These are phyloP conservation scores for Dalbergia oliveri DNA, from an alignment of 306 rosid species.

Conservation along the genomic window DNA sequence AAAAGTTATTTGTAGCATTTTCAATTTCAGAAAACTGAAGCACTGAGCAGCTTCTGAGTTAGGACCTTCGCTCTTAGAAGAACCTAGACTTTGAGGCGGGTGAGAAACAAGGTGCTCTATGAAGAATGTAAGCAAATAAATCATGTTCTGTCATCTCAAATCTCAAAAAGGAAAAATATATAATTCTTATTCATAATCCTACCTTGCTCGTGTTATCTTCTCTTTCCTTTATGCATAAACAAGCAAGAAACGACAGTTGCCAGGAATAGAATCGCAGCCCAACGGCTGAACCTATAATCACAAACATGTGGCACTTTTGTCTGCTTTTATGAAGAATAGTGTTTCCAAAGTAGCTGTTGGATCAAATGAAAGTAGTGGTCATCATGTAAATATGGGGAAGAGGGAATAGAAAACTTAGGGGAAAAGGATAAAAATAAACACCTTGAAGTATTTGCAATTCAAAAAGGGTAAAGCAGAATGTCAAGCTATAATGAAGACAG, in stretches of 20 bases:
- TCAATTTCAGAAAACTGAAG: slow-evolving; percentile 75
- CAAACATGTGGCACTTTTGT: slow-evolving; percentile 54
- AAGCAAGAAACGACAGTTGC: slow-evolving; percentile 72
- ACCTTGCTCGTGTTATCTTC: slow-evolving; percentile 63
- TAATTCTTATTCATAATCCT: slow-evolving; percentile 37
- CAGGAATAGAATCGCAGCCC: slow-evolving; percentile 74
- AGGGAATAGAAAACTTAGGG: not conserved
- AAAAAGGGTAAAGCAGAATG: not conserved
- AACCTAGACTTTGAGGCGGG: slow-evolving; percentile 57
- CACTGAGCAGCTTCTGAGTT: slow-evolving; percentile 77
- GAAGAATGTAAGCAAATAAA: slow-evolving; percentile 42
- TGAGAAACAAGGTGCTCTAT: slow-evolving; percentile 57
- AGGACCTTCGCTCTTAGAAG: slow-evolving; percentile 64
- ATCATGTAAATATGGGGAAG: slow-evolving; percentile 18
- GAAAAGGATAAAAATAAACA: not conserved
- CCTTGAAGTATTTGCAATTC: not conserved
- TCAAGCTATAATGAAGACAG: slow-evolving; percentile 8
- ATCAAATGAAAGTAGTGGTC: slow-evolving; percentile 42
- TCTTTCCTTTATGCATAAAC: slow-evolving; percentile 65
- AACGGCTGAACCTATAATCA: slow-evolving; percentile 74
- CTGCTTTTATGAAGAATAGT: slow-evolving; percentile 63
- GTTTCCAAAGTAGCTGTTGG: slow-evolving; percentile 80
- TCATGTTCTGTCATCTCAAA: slow-evolving; percentile 42
- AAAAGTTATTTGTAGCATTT: slow-evolving; percentile 77
- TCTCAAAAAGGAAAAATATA: slow-evolving; percentile 26